Evolutionary conservation across 257 asterid genomes (phyloP).

Genomic region (Vinca minor): DNA sequence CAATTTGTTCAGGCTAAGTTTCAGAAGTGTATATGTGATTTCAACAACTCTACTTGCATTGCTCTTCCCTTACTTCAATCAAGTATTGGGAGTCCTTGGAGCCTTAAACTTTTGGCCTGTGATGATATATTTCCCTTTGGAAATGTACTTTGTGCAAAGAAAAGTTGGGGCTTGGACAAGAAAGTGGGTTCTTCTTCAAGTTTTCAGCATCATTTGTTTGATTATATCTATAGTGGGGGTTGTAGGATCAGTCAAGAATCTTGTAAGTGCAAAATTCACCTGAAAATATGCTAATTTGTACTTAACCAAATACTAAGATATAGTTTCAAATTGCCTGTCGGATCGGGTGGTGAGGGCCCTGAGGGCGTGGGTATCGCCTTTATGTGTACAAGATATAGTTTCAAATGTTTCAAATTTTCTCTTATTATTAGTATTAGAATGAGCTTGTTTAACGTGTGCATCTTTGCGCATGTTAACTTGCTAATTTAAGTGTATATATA

Average conservation of each 20-base stretch:
- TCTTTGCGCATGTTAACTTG: too few species aligned
- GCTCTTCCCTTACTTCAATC: slow-evolving; percentile 57
- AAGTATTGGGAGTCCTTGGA: slow-evolving; percentile 57
- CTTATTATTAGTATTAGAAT: too few species aligned
- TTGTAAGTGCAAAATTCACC: slow-evolving; percentile 35
- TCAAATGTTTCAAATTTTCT: too few species aligned
- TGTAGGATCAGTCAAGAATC: slow-evolving; percentile 54
- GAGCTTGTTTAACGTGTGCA: too few species aligned
- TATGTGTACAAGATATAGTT: too few species aligned
- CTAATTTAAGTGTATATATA: too few species aligned
- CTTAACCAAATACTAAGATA: too few species aligned
- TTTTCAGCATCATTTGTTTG: slow-evolving; percentile 38
- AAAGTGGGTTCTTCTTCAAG: slow-evolving; percentile 47
- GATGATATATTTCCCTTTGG: slow-evolving; percentile 57
- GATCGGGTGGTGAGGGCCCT: too few species aligned
- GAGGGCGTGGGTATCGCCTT: too few species aligned
- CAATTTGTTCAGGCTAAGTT: slow-evolving; percentile 52
- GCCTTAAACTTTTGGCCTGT: slow-evolving; percentile 63
- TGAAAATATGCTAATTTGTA: too few species aligned
- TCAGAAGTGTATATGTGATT: slow-evolving; percentile 52
- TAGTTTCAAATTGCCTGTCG: too few species aligned
- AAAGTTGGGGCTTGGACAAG: slow-evolving; percentile 47
- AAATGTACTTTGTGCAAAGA: slow-evolving; percentile 57
- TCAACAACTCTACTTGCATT: slow-evolving; percentile 45
- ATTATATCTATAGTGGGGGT: slow-evolving; percentile 38